phyloP scores from a whole-genome alignment of 2,329 filamentous ascomycete species.

The Ceratocystis cubensis region DNA sequence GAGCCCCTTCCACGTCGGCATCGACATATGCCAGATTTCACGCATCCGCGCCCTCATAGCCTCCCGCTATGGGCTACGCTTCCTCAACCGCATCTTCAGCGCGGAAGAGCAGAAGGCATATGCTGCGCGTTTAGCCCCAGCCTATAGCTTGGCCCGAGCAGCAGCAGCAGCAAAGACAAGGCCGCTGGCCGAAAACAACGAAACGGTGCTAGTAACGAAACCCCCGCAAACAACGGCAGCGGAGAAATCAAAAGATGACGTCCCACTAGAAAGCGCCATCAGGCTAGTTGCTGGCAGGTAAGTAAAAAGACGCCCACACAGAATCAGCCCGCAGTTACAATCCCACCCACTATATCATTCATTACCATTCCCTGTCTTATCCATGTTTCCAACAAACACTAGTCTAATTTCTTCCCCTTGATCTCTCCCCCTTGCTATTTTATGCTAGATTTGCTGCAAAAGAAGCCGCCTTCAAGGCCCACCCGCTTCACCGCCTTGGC shows the following conservation, averaged over 20 bases:
- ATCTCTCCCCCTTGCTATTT: too few species aligned
- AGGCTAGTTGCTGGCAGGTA: slow-evolving; percentile 31
- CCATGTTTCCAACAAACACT: too few species aligned
- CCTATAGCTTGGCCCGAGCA: not conserved
- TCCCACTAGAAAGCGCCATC: slow-evolving; percentile 23
- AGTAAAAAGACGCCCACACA: not conserved
- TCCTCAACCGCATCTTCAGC: slow-evolving; percentile 38
- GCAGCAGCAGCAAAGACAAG: too few species aligned
- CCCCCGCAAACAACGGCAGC: not conserved
- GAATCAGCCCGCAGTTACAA: not conserved
- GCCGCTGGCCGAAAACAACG: not conserved
- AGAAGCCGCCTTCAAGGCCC: slow-evolving; percentile 63
- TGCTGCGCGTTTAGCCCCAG: slow-evolving; percentile 14
- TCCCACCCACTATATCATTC: not conserved
- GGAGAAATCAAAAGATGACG: not conserved
- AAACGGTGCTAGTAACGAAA: not conserved
- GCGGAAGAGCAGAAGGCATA: slow-evolving; percentile 29
- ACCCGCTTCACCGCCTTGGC: slow-evolving; percentile 43
- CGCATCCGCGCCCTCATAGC: slow-evolving; percentile 51
- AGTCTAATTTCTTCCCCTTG: not conserved
- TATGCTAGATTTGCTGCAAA: slow-evolving; percentile 53
- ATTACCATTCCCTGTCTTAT: not conserved
- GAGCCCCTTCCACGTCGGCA: slow-evolving; percentile 57
- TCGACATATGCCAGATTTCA: slow-evolving; percentile 60
- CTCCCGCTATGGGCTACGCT: slow-evolving; percentile 31